These are phyloP conservation scores for Metarhizium album DNA, from an alignment of 2,329 filamentous ascomycete species.

Conservation along the genomic window DNA sequence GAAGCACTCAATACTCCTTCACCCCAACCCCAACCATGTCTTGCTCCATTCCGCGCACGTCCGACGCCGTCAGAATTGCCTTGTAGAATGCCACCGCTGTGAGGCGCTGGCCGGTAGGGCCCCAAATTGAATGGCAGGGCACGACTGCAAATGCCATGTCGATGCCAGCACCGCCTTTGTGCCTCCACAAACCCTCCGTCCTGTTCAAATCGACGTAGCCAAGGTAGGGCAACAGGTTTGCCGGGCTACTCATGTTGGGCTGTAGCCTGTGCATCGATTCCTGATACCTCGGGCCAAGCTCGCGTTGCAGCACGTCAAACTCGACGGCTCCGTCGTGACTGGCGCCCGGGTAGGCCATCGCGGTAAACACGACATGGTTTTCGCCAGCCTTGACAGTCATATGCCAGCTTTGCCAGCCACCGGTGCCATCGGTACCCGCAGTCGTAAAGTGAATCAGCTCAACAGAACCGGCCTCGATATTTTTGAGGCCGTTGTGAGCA, in stretches of 20 bases:
- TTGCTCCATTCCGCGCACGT: too few species aligned
- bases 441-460: slow-evolving; percentile 13
- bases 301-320: slow-evolving; percentile 2
- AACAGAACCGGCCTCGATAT: slow-evolving; percentile 17
- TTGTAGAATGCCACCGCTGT: slow-evolving; percentile 23
- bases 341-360: slow-evolving; percentile 12
- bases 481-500: slow-evolving; percentile 47
- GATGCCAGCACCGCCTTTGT: background rate
- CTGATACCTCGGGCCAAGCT: background rate
- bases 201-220: slow-evolving; percentile 20
- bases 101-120: slow-evolving; percentile 19
- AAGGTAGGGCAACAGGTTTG: slow-evolving; percentile 17
- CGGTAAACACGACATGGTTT: slow-evolving; percentile 20
- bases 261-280: slow-evolving; percentile 1
- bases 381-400: slow-evolving; percentile 13
- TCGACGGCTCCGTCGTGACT: background rate
- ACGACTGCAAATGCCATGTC: slow-evolving; percentile 15
- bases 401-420: slow-evolving; percentile 20
- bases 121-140: slow-evolving; percentile 29
- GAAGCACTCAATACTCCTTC: too few species aligned
- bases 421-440: slow-evolving; percentile 6
- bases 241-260: background rate
- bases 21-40: too few species aligned
- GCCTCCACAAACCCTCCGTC: slow-evolving; percentile 9
- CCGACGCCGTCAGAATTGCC: slow-evolving; percentile 6